A percentile compares a stretch with the other conserved stretches of the same genome.
phyloP scores from a whole-genome alignment of 1,139 yeast genomes.

The Blastobotrys elegans region DNA sequence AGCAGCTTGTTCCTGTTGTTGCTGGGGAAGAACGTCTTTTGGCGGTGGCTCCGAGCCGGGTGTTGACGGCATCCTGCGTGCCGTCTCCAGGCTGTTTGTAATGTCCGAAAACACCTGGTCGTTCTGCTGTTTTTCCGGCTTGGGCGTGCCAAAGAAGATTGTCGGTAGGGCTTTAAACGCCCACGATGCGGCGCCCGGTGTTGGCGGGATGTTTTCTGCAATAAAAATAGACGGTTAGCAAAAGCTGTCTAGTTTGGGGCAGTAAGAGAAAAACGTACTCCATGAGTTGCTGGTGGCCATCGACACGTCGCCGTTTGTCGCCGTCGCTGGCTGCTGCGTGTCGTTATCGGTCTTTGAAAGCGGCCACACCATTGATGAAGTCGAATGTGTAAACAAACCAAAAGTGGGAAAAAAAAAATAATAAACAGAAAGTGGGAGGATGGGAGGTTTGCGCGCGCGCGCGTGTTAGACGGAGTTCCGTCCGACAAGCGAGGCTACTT shows the following conservation, averaged over 20 bases:
- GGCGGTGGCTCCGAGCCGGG: not conserved
- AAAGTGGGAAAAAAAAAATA: not conserved
- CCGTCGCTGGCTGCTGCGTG: not conserved
- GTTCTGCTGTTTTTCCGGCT: conserved; percentile 16
- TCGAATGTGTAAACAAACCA: not conserved
- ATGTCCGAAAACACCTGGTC: conserved; percentile 19
- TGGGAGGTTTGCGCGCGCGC: too few relatives aligned
- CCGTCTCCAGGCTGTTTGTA: conserved; percentile 13
- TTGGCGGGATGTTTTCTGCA: conserved; percentile 20
- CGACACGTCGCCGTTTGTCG: conserved; percentile 6
- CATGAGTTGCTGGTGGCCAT: conserved; percentile 12
- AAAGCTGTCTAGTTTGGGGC: not conserved
- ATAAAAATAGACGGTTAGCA: not conserved
- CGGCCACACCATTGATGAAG: conserved; percentile 9
- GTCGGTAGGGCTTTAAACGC: conserved; percentile 23
- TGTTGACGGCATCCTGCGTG: conserved; percentile 1
- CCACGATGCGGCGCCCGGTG: conserved; percentile 24
- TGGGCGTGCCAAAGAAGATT: conserved; percentile 22
- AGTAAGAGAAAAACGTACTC: conserved; percentile 5
- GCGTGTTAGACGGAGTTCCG: too few relatives aligned
- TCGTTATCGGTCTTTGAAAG: conserved; percentile 8
- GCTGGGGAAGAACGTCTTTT: not conserved
- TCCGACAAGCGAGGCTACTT: too few relatives aligned
- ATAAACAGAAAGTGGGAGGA: too few relatives aligned
- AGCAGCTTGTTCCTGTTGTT: not conserved